Evolutionary conservation across 139 green algal species (phyloP).

Genomic region (Auxenochlorella pyrenoidosa): DNA sequence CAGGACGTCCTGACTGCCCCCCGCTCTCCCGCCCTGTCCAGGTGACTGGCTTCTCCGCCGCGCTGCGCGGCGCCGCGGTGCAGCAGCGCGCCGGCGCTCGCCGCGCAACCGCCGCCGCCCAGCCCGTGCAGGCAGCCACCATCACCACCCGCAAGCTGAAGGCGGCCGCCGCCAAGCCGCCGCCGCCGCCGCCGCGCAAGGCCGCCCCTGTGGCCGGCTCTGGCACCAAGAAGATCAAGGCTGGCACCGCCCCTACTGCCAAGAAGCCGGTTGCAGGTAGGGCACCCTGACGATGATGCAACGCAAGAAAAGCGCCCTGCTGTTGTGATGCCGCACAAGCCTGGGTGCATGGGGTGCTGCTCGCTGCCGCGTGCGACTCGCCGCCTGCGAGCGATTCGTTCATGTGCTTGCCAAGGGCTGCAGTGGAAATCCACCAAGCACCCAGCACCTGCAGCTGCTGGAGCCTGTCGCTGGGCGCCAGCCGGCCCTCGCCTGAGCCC

Average conservation of each 20-base stretch:
- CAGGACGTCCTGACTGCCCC: not conserved
- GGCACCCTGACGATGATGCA: not conserved
- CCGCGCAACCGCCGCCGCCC: not conserved
- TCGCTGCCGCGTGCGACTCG: too few species aligned
- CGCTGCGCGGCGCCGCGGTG: constrained; percentile 25
- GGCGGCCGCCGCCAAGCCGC: not conserved
- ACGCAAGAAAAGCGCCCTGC: not conserved
- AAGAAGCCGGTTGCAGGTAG: constrained; percentile 12
- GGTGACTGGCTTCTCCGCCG: constrained; percentile 5
- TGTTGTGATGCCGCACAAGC: too few species aligned
- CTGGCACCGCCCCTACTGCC: not conserved
- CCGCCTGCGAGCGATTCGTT: too few species aligned
- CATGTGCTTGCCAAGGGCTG: too few species aligned
- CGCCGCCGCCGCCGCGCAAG: not conserved
- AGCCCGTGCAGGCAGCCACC: constrained; percentile 7
- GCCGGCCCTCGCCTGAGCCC: too few species aligned
- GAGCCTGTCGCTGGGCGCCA: too few species aligned
- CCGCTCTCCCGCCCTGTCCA: not conserved
- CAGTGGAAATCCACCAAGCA: too few species aligned
- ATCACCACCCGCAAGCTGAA: not conserved
- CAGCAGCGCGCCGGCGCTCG: constrained; percentile 1
- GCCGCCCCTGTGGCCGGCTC: not conserved
- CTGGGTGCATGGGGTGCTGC: too few species aligned
- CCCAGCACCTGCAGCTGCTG: too few species aligned
- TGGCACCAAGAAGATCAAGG: constrained; percentile 18